These are phyloP conservation scores for Cladophialophora immunda DNA, from an alignment of 2,329 filamentous ascomycete species.

Conservation along the genomic window DNA sequence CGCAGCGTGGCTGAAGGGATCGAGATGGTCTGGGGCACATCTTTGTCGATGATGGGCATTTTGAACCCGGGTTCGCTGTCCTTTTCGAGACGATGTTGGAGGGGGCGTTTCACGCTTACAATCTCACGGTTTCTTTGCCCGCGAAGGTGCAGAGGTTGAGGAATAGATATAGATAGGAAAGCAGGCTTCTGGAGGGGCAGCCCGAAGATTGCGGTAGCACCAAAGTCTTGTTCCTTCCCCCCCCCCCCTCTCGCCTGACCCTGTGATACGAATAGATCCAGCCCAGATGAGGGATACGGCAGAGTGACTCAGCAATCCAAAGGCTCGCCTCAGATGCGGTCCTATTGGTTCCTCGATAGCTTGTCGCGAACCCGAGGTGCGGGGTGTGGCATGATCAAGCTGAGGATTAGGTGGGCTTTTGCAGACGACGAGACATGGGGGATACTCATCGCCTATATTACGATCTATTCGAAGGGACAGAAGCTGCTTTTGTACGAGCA, in stretches of 20 bases:
- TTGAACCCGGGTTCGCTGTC: neutral
- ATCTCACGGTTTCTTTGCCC: neutral
- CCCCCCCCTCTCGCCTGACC: slow-evolving; percentile 25
- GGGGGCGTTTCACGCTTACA: neutral
- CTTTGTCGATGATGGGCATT: slow-evolving; percentile 26
- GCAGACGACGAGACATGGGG: neutral
- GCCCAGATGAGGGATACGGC: slow-evolving; percentile 6
- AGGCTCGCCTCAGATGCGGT: neutral
- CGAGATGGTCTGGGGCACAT: slow-evolving; percentile 22
- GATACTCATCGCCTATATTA: no score
- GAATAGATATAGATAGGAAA: neutral
- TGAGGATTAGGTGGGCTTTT: neutral
- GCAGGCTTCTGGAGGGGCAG: neutral
- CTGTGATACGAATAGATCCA: slow-evolving; percentile 26
- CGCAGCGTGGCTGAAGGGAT: slow-evolving; percentile 25
- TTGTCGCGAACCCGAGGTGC: neutral
- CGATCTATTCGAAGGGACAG: no score
- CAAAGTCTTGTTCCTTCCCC: neutral
- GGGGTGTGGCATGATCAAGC: neutral
- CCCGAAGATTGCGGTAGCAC: no score
- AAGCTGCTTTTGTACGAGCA: no score
- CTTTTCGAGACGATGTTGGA: neutral
- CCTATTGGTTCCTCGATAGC: neutral
- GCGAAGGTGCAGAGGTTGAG: neutral
- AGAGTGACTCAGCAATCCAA: slow-evolving; percentile 17